Evolutionary conservation across 441 rosid genomes (phyloP).

Genomic region (Sinapis alba): DNA sequence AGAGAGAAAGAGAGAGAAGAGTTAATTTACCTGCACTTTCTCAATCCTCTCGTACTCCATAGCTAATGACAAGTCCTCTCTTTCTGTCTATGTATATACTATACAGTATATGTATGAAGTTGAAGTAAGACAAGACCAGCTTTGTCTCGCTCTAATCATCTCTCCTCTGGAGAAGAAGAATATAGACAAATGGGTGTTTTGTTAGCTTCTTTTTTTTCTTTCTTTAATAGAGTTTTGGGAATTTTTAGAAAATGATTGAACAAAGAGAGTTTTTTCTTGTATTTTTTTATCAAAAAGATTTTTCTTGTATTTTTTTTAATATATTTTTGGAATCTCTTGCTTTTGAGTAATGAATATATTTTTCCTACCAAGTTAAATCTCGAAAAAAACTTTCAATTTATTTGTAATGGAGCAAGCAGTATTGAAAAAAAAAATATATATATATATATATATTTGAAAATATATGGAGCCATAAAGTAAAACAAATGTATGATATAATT

Average conservation of each 20-base stretch:
- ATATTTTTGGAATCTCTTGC: neutral
- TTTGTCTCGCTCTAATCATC: constrained; percentile 12
- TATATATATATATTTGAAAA: no score
- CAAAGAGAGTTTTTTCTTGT: constrained; percentile 16
- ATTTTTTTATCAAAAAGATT: constrained; percentile 16
- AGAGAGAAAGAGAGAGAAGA: neutral
- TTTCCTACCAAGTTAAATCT: constrained; percentile 2
- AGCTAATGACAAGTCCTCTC: constrained; percentile 39
- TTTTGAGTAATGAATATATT: neutral
- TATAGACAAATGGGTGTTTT: constrained; percentile 28
- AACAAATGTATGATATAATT: neutral
- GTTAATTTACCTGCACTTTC: constrained; percentile 63
- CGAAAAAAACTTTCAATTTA: neutral
- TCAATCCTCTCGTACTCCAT: constrained; percentile 99
- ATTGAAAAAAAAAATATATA: neutral
- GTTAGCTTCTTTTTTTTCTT: neutral
- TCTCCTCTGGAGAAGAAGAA: constrained; percentile 14
- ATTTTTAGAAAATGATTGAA: constrained; percentile 37
- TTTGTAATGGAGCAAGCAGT: neutral
- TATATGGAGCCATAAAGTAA: neutral
- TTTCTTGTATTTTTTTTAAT: constrained; percentile 13
- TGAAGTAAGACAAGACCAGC: constrained; percentile 14
- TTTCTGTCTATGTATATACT: constrained; percentile 23
- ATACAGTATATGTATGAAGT: neutral
- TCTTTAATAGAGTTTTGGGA: constrained; percentile 12